A percentile compares a stretch with the other conserved stretches of the same genome.
These are phyloP conservation scores for Bruguiera gymnorhiza DNA, from an alignment of 345 rosid genomes.

Conservation along the genomic window DNA sequence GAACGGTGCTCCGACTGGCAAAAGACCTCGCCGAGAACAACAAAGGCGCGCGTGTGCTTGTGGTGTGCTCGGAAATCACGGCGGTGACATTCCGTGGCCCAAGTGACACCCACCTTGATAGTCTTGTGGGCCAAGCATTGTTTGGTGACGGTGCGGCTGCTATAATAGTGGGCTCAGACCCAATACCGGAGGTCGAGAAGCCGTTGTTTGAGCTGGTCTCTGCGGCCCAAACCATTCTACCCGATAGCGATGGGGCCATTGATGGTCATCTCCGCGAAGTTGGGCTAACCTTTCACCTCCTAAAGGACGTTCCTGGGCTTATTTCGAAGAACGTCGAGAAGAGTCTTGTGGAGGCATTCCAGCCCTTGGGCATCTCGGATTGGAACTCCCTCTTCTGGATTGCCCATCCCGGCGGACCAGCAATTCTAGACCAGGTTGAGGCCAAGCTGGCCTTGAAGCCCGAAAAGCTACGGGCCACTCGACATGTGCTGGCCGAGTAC, in stretches of 20 bases:
- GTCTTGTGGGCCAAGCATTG: conserved; percentile 67
- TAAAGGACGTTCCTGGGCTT: conserved; percentile 61
- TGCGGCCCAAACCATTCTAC: conserved; percentile 65
- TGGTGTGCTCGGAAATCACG: conserved; percentile 72
- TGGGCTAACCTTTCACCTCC: conserved; percentile 63
- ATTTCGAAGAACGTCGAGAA: conserved; percentile 72
- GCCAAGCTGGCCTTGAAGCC: conserved; percentile 42
- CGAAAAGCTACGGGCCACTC: conserved; percentile 55
- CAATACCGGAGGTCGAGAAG: conserved; percentile 42
- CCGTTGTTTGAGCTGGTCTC: conserved; percentile 63
- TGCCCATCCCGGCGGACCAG: conserved; percentile 81
- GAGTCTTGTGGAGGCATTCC: conserved; percentile 59
- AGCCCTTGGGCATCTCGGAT: conserved; percentile 63
- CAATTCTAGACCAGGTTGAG: conserved; percentile 62
- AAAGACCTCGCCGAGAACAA: conserved; percentile 83
- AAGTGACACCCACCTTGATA: conserved; percentile 56
- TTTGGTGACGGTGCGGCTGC: conserved; percentile 79
- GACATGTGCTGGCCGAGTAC: conserved; percentile 60
- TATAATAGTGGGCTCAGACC: conserved; percentile 61
- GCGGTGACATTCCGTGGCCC: conserved; percentile 85
- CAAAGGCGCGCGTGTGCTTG: conserved; percentile 72
- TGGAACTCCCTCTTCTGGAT: conserved; percentile 84
- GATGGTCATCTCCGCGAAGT: conserved; percentile 71
- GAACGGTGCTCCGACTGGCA: conserved; percentile 79
- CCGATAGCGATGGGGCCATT: conserved; percentile 68